Conservation (phyloP, 2,329 filamentous ascomycete species). For the Tolypocladium sp. region DNA sequence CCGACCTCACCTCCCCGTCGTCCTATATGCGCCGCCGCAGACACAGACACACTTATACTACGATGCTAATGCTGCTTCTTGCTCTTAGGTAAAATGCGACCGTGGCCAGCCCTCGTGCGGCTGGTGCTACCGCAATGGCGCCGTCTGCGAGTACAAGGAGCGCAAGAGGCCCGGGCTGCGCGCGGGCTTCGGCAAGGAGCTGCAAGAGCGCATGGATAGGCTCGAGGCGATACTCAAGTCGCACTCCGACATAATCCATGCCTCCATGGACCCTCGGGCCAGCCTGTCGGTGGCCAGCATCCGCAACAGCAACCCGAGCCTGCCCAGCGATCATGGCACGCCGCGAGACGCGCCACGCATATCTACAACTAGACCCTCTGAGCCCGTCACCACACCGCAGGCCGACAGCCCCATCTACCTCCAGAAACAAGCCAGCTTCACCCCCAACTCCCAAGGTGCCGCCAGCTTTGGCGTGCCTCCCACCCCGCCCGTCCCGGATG, state of each 20-base stretch:
- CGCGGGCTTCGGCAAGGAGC: constrained; percentile 62
- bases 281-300: constrained; percentile 27
- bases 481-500: constrained; percentile 38
- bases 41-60: too few relatives aligned
- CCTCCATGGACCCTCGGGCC: constrained; percentile 32
- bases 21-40: neutral
- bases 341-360: constrained; percentile 38
- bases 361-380: constrained; percentile 32
- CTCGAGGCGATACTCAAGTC: constrained; percentile 57
- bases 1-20: neutral
- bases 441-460: constrained; percentile 30
- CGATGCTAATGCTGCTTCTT: neutral
- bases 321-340: constrained; percentile 47
- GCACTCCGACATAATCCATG: constrained; percentile 59
- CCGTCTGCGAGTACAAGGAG: constrained; percentile 58
- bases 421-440: constrained; percentile 47
- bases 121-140: constrained; percentile 57
- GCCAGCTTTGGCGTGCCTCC: constrained; percentile 41
- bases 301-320: constrained; percentile 39
- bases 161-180: constrained; percentile 57
- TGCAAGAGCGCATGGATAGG: constrained; percentile 63
- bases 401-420: constrained; percentile 51
- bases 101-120: constrained; percentile 64
- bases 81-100: constrained; percentile 59
- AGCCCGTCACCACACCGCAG: constrained; percentile 43